Base-by-base conservation (phyloP, 371 early-diverging fungal species). In the Circinella umbellata region DNA sequence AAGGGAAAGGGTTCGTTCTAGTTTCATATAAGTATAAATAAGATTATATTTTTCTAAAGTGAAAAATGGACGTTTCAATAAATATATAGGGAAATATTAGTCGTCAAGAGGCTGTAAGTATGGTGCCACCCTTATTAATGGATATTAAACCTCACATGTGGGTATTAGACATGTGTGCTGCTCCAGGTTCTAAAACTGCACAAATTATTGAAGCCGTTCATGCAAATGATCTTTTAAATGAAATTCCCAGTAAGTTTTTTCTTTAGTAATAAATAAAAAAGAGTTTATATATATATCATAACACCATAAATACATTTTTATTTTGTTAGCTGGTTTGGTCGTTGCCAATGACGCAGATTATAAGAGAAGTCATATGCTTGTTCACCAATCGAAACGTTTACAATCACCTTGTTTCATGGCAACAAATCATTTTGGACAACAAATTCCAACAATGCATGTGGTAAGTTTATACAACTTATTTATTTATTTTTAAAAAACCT, bases 81-180 rank as follows among this genome's bases (percentile, higher is more conserved):
- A 9, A 17, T 37, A 14, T 18, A 53, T 6, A 89, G 86, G 99
- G 99, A 69, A 95, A 96, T 76, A 92, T 99, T 66, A 95, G 94
- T 76, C 87, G 99, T 57, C 99, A 99, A 83, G 99, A 99, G 75
- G 93, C 94, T 13, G 99, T 99, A 57, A 95, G 95, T 81, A 99
- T 99, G 99, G 93, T 99, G 64, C 99, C 99, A 27, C 95, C 96
- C 34, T 80, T 96, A 69, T 80, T 99, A 18, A 86, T 99, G 78
- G 95, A 98, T 71, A 92, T 99, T n/a, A 80, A 95, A 75, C 91
- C 96, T 17, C 86, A 94, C 68, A 96, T 98, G 76, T 85, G 79
- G 71, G 98, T 92, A 17, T 82, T 96, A 66, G 96, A 96, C 72
- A 95, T 95, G 96, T 96, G 96, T 75, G 96, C 96, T 47, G 95